Percentiles rank a stretch among this genome's conserved stretches.
These are phyloP conservation scores for Blastocystis sp. DNA, from an alignment of 352 stramenopile genomes.

Conservation along the genomic window DNA sequence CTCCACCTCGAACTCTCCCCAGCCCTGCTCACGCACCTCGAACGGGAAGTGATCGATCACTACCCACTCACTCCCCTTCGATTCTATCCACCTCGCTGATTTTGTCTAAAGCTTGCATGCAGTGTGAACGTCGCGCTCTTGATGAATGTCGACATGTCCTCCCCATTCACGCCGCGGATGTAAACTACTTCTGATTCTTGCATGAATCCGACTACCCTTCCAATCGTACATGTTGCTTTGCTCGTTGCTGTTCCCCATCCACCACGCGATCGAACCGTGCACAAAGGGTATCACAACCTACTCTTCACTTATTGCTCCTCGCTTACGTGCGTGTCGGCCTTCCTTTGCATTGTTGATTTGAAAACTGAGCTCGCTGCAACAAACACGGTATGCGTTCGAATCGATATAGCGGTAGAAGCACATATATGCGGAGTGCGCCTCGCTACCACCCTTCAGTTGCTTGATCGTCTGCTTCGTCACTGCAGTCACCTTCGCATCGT, in stretches of 20 bases:
- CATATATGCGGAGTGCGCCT: conserved; percentile 41
- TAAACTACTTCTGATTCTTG: conserved; percentile 17
- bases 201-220: not conserved
- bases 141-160: conserved; percentile 56
- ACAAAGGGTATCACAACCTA: conserved; percentile 66
- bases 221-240: conserved; percentile 58
- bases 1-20: conserved; percentile 64
- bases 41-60: conserved; percentile 60
- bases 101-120: conserved; percentile 39
- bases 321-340: conserved; percentile 15
- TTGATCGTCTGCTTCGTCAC: conserved; percentile 45
- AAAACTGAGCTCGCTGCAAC: not conserved
- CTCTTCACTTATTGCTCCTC: not conserved
- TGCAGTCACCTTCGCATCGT: conserved; percentile 54
- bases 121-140: conserved; percentile 57
- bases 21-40: conserved; percentile 57
- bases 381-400: conserved; percentile 13
- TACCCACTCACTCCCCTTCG: not conserved
- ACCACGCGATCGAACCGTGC: conserved; percentile 51
- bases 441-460: conserved; percentile 48
- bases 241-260: conserved; percentile 7
- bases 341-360: conserved; percentile 11
- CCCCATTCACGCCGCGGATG: conserved; percentile 64
- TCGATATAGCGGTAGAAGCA: conserved; percentile 51
- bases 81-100: conserved; percentile 25